Conservation (phyloP, 495 filamentous ascomycete genomes). For the Hyphodiscus hymeniophilus region DNA sequence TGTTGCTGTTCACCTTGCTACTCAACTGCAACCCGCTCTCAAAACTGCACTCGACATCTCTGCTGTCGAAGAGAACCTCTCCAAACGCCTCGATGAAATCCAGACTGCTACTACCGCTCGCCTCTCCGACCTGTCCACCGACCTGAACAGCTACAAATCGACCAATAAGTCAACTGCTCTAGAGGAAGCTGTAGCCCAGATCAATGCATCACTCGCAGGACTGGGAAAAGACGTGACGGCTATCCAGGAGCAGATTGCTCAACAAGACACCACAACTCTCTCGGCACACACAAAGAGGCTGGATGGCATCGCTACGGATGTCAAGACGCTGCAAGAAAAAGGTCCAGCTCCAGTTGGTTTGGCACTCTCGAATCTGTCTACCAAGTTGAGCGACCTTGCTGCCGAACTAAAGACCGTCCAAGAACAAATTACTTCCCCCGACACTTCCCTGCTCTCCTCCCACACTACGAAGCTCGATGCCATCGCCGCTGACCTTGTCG, state of each 20-base stretch:
- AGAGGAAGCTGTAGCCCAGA: constrained; percentile 16
- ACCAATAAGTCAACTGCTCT: constrained; percentile 17
- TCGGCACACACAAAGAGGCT: constrained; percentile 14
- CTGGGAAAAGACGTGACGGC: constrained; percentile 17
- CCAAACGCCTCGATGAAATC: constrained; percentile 14
- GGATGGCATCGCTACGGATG: constrained; percentile 15
- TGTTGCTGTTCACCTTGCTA: constrained; percentile 18
- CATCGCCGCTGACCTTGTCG: constrained; percentile 13
- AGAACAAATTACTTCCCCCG: constrained; percentile 11
- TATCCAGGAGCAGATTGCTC: constrained; percentile 14
- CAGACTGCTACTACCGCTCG: constrained; percentile 9
- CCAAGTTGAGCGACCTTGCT: constrained; percentile 17
- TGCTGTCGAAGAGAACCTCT: constrained; percentile 14
- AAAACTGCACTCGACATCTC: constrained; percentile 19
- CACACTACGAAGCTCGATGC: constrained; percentile 17
- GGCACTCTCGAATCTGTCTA: constrained; percentile 9
- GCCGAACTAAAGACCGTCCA: constrained; percentile 11
- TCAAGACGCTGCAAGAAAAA: constrained; percentile 14
- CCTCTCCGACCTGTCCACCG: constrained; percentile 14
- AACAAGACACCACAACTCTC: constrained; percentile 16
- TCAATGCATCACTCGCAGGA: constrained; percentile 12
- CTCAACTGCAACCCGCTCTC: constrained; percentile 18
- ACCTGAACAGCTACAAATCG: constrained; percentile 9
- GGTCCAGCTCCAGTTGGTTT: constrained; percentile 16
- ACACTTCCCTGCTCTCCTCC: constrained; percentile 7